A percentile compares a stretch with the other conserved stretches of the same genome.
These are phyloP conservation scores for Crithidia mellificae DNA, from an alignment of 208 protist genomes.

Conservation along the genomic window DNA sequence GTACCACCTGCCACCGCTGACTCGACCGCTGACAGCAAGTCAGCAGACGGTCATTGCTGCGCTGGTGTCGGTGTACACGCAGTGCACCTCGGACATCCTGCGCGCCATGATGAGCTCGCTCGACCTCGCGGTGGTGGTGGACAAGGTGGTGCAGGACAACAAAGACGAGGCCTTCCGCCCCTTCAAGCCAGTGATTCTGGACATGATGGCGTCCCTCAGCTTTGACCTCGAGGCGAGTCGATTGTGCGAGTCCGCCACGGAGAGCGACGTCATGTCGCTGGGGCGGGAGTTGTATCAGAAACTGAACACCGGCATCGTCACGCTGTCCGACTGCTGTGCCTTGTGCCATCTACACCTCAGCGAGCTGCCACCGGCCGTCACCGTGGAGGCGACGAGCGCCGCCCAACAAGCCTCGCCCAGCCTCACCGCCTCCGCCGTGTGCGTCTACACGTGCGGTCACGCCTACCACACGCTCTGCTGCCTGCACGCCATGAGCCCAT, in stretches of 20 bases:
- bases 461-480: slow-evolving; percentile 67
- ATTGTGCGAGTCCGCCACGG: slow-evolving; percentile 48
- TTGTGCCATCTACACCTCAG: slow-evolving; percentile 49
- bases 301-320: slow-evolving; percentile 55
- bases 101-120: slow-evolving; percentile 54
- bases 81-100: slow-evolving; percentile 52
- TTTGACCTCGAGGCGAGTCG: slow-evolving; percentile 63
- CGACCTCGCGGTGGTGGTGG: slow-evolving; percentile 52
- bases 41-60: slow-evolving; percentile 33
- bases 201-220: slow-evolving; percentile 55
- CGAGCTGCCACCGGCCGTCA: slow-evolving; percentile 6
- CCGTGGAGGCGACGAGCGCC: neutral
- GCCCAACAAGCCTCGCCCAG: neutral
- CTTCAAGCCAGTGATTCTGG: slow-evolving; percentile 63
- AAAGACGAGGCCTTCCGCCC: slow-evolving; percentile 54
- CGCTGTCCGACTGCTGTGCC: slow-evolving; percentile 57
- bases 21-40: slow-evolving; percentile 10
- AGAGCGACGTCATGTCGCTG: slow-evolving; percentile 55
- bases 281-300: slow-evolving; percentile 38
- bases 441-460: slow-evolving; percentile 81
- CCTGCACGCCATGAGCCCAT: slow-evolving; percentile 11
- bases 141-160: slow-evolving; percentile 54
- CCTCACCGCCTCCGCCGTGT: slow-evolving; percentile 31
- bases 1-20: slow-evolving; percentile 7
- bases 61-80: slow-evolving; percentile 59